These are phyloP conservation scores for Coemansia sp. DNA, from an alignment of 192 early-diverging fungal genomes.

Conservation along the genomic window DNA sequence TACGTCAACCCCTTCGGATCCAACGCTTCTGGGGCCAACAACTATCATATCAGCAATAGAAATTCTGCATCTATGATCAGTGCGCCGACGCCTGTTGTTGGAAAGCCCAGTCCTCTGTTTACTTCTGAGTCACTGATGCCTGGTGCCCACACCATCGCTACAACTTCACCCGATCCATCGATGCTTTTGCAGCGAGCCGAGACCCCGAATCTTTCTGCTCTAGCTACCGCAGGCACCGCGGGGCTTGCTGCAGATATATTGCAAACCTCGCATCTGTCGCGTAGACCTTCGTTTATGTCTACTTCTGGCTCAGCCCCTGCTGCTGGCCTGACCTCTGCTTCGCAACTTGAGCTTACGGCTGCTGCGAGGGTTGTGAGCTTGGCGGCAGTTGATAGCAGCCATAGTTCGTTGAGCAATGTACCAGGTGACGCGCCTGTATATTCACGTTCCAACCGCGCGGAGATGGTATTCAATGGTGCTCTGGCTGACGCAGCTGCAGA, in stretches of 20 bases:
- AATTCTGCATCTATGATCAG: slow-evolving; percentile 11
- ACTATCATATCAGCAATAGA: slow-evolving; percentile 1
- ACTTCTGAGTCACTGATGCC: slow-evolving; percentile 6
- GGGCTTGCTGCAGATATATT: background rate
- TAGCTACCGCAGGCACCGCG: background rate
- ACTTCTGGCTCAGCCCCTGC: too few relatives aligned
- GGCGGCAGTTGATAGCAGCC: too few relatives aligned
- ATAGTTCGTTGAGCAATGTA: background rate
- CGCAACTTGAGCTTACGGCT: too few relatives aligned
- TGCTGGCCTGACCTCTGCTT: too few relatives aligned
- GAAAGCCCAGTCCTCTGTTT: slow-evolving; percentile 17
- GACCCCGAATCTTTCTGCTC: slow-evolving; percentile 7
- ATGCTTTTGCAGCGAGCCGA: slow-evolving; percentile 4
- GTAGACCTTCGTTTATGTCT: too few relatives aligned
- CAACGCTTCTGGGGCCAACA: background rate
- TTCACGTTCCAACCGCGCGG: slow-evolving; percentile 11
- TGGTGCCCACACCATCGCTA: slow-evolving; percentile 44
- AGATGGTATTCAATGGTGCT: slow-evolving; percentile 11
- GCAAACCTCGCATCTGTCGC: too few relatives aligned
- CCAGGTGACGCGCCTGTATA: background rate
- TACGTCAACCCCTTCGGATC: slow-evolving; percentile 33
- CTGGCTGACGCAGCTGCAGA: slow-evolving; percentile 20
- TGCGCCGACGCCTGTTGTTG: slow-evolving; percentile 15
- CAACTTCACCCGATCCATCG: slow-evolving; percentile 33
- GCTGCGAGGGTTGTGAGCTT: too few relatives aligned